Evolutionary conservation across 495 filamentous ascomycete genomes (phyloP).

Genomic region (Penicillium flavigenum): DNA sequence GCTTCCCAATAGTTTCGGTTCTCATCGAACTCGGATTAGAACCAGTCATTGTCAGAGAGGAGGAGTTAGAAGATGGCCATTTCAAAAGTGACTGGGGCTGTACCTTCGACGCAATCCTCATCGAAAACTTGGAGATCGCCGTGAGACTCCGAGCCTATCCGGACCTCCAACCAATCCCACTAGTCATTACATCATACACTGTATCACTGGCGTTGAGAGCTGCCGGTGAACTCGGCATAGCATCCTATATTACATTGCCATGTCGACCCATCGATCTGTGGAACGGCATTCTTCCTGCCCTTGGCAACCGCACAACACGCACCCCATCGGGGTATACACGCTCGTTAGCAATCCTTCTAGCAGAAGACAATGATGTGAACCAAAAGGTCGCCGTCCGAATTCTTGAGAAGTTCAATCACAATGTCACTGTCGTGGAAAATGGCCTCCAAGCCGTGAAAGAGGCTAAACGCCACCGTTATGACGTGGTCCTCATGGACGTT

Average conservation of each 20-base stretch:
- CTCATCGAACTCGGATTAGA: slow-evolving; percentile 68
- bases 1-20: slow-evolving; percentile 67
- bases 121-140: slow-evolving; percentile 84
- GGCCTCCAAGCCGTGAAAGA: slow-evolving; percentile 76
- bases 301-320: slow-evolving; percentile 82
- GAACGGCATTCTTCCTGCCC: slow-evolving; percentile 87
- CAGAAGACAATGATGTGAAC: slow-evolving; percentile 80
- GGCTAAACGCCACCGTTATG: slow-evolving; percentile 48
- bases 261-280: slow-evolving; percentile 87
- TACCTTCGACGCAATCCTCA: slow-evolving; percentile 84
- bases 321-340: slow-evolving; percentile 80
- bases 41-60: slow-evolving; percentile 65
- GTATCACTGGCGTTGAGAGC: slow-evolving; percentile 84
- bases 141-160: slow-evolving; percentile 70
- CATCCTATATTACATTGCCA: slow-evolving; percentile 92
- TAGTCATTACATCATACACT: slow-evolving; percentile 80
- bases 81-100: slow-evolving; percentile 48
- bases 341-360: slow-evolving; percentile 84
- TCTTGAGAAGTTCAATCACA: slow-evolving; percentile 73
- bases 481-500: slow-evolving; percentile 87
- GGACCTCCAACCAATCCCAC: slow-evolving; percentile 84
- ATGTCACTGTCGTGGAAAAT: slow-evolving; percentile 68
- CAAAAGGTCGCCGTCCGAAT: slow-evolving; percentile 76
- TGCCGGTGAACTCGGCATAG: slow-evolving; percentile 88
- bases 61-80: slow-evolving; percentile 46